Evolutionary conservation across 176 grass and related monocot species (phyloP).

Genomic region (Canna indica): DNA sequence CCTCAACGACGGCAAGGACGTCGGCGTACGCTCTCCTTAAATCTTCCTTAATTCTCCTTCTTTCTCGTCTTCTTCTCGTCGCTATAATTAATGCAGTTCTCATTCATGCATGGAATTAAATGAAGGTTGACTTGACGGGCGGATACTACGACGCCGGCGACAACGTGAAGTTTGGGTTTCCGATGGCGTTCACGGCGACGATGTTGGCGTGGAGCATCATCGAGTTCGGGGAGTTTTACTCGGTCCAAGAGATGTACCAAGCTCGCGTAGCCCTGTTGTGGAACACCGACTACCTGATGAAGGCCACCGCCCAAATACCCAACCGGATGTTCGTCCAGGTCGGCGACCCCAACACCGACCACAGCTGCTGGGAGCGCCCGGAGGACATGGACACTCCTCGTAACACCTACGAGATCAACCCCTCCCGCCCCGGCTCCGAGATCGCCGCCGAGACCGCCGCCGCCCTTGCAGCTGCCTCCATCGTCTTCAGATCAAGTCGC

Average conservation of each 20-base stretch:
- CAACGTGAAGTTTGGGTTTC: conserved; percentile 66
- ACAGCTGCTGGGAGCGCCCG: conserved; percentile 65
- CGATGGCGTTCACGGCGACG: conserved; percentile 46
- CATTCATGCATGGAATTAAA: too few species aligned
- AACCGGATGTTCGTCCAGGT: conserved; percentile 40
- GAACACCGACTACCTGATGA: conserved; percentile 45
- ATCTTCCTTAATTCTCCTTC: neutral
- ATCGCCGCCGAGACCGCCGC: conserved; percentile 22
- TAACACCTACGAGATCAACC: conserved; percentile 38
- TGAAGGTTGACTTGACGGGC: conserved; percentile 43
- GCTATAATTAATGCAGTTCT: neutral
- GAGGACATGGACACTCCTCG: conserved; percentile 72
- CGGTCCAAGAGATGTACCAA: conserved; percentile 16
- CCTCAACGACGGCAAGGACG: neutral
- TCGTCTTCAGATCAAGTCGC: neutral
- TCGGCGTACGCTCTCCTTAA: neutral
- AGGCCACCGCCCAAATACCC: conserved; percentile 28
- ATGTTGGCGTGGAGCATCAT: conserved; percentile 44
- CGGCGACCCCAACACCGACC: conserved; percentile 46
- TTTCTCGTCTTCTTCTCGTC: neutral
- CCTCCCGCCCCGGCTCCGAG: conserved; percentile 34
- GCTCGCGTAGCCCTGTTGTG: conserved; percentile 35
- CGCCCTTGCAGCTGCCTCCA: conserved; percentile 27
- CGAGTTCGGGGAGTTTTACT: conserved; percentile 28
- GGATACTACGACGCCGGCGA: conserved; percentile 75